Base-by-base conservation (phyloP, 441 rosid species). In the Flueggea neowawraea region DNA sequence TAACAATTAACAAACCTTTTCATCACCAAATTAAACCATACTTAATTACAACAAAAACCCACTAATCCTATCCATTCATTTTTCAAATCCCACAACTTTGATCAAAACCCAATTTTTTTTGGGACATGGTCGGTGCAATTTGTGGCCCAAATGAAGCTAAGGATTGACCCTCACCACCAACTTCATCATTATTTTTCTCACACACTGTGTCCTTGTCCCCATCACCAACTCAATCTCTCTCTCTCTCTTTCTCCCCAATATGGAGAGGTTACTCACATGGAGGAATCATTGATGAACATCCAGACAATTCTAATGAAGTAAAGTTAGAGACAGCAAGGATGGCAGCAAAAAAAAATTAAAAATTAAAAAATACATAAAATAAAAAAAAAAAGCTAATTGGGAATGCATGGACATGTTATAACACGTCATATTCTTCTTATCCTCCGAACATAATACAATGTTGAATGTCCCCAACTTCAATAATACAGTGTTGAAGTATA, bases 261-360 rank as follows among this genome's bases (percentile, higher is more conserved):
- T 11, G 31, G 28, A 10, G 28, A 10, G 28, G 59, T 17, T n/a
- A 45, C 55, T 71, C 72, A 73, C 75, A 67, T 74, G 82, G 72
- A 73, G 36, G 73, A 73, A 69, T 78, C 78, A 84, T 80, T 82
- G 61, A 78, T 82, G 71, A 48, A 73, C 75, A 67, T 76, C 85
- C 64, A 45, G 87, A 84, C 85, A 82, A 5, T 75, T 84, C 80
- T 65, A 76, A 52, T 70, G 69, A 80, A 70, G 76, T 56, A 41
- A 56, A 4, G 71, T 45, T 55, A 51, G 9, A 51, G 81, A 73
- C 86, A 77, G 86, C 78, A 62, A 52, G 55, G 84, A 69, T 12
- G 4, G 10, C 63, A 16, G 5, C 9, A 16, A 36, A 54, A 52
- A 32, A 11, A 36, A 36, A 36, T 33, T 33, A 36, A 8, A 36